Evolutionary conservation across 2,329 filamentous ascomycete species (phyloP).

Genomic region (Septoria linicola): DNA sequence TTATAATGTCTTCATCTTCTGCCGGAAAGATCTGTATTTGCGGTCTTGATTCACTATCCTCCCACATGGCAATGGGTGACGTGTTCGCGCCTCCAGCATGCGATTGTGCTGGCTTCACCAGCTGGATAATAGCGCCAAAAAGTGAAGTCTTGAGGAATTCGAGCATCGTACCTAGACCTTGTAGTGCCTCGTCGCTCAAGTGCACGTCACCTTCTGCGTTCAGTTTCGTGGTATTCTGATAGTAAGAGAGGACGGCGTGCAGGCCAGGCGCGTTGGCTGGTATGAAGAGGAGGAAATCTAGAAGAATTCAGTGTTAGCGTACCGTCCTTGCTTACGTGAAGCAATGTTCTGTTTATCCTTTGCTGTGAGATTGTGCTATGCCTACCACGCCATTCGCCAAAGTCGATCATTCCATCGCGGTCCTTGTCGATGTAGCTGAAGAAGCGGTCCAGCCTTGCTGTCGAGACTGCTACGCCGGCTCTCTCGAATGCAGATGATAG

Average conservation of each 20-base stretch:
- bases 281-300: conserved; percentile 92
- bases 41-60: conserved; percentile 24
- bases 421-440: conserved; percentile 89
- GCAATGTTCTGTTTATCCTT: conserved; percentile 13
- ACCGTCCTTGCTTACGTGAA: neutral
- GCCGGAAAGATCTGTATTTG: conserved; percentile 19
- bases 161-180: conserved; percentile 85
- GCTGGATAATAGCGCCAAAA: conserved; percentile 71
- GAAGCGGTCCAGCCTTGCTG: conserved; percentile 75
- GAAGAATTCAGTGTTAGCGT: neutral
- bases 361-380: conserved; percentile 10
- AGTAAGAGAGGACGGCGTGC: conserved; percentile 83
- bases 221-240: conserved; percentile 82
- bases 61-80: conserved; percentile 25
- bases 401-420: conserved; percentile 80
- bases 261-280: conserved; percentile 68
- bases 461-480: conserved; percentile 76
- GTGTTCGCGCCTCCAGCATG: conserved; percentile 22
- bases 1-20: conserved; percentile 23
- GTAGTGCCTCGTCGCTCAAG: conserved; percentile 83
- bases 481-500: conserved; percentile 73
- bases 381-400: conserved; percentile 89
- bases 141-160: conserved; percentile 67
- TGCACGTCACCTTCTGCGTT: conserved; percentile 92
- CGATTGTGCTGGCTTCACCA: conserved; percentile 30